Conservation (phyloP, 352 stramenopile species). For the Globisporangium megalacanthum region DNA sequence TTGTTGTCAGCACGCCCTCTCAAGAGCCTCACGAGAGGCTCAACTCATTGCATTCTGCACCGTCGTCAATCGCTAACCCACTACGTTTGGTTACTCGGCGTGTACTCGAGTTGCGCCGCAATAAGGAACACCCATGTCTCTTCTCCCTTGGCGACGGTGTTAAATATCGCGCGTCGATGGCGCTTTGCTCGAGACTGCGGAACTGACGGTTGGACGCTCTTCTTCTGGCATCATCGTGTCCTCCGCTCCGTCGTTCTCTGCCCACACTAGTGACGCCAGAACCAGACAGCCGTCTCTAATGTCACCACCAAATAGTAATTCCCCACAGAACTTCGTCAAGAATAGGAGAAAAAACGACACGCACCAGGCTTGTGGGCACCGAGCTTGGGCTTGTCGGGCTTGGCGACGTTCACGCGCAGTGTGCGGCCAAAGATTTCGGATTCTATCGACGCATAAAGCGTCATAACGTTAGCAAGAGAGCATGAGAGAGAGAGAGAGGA, state of each 20-base stretch:
- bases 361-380: conserved; percentile 73
- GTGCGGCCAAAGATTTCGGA: conserved; percentile 91
- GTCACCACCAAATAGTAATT: not conserved
- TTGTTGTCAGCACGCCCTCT: too few species aligned
- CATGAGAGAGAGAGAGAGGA: not conserved
- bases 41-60: too few species aligned
- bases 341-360: not conserved
- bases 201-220: conserved; percentile 4
- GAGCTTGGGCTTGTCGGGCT: conserved; percentile 72
- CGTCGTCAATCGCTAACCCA: too few species aligned
- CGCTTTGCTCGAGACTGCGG: conserved; percentile 4
- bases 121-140: too few species aligned
- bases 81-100: too few species aligned
- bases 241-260: conserved; percentile 34
- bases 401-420: conserved; percentile 90
- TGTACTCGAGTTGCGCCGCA: too few species aligned
- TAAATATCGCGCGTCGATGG: conserved; percentile 14
- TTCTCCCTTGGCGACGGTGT: not conserved
- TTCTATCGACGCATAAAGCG: conserved; percentile 24
- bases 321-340: not conserved
- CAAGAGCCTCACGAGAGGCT: too few species aligned
- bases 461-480: not conserved
- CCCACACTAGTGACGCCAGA: conserved; percentile 41
- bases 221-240: conserved; percentile 13
- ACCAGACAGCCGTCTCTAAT: not conserved